phyloP scores from a whole-genome alignment of 768 basidiomycete genomes.

The Omphalotus guepiniiformis region DNA sequence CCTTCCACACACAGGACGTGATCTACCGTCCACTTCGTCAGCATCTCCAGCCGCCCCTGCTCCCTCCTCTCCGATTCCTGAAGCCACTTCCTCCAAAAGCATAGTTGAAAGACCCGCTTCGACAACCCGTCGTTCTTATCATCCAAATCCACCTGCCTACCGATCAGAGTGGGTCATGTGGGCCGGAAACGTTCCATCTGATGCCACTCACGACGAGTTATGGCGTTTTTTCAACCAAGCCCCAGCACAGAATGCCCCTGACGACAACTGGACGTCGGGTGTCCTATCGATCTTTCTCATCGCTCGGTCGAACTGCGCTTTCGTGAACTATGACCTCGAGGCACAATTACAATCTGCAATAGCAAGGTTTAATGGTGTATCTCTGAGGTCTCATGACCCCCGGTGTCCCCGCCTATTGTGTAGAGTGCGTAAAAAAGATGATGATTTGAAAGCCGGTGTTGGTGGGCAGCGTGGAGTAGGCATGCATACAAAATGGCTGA shows the following conservation, averaged over 20 bases:
- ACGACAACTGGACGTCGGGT: constrained; percentile 34
- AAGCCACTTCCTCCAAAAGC: not conserved
- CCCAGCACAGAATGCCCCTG: constrained; percentile 4
- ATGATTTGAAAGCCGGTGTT: constrained; percentile 86
- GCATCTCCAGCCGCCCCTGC: not conserved
- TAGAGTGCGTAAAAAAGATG: constrained; percentile 72
- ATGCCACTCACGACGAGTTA: constrained; percentile 80
- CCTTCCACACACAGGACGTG: not conserved
- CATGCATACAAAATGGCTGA: constrained; percentile 81
- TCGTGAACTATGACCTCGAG: constrained; percentile 80
- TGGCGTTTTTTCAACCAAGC: constrained; percentile 72
- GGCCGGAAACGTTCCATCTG: constrained; percentile 88
- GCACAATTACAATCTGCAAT: constrained; percentile 64
- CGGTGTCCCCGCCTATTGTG: constrained; percentile 80
- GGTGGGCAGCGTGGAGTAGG: constrained; percentile 87
- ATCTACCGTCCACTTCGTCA: constrained; percentile 6
- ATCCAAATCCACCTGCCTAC: constrained; percentile 66
- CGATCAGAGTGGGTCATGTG: constrained; percentile 96
- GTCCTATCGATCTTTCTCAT: constrained; percentile 89
- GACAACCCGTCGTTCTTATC: constrained; percentile 50
- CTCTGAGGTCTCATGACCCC: constrained; percentile 65
- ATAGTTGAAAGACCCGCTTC: constrained; percentile 20
- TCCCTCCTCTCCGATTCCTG: constrained; percentile 2
- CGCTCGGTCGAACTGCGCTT: constrained; percentile 91
- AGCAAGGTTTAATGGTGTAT: constrained; percentile 62